Evolutionary conservation across 805 yeast species (phyloP).

Genomic region (Starmerella stellata): DNA sequence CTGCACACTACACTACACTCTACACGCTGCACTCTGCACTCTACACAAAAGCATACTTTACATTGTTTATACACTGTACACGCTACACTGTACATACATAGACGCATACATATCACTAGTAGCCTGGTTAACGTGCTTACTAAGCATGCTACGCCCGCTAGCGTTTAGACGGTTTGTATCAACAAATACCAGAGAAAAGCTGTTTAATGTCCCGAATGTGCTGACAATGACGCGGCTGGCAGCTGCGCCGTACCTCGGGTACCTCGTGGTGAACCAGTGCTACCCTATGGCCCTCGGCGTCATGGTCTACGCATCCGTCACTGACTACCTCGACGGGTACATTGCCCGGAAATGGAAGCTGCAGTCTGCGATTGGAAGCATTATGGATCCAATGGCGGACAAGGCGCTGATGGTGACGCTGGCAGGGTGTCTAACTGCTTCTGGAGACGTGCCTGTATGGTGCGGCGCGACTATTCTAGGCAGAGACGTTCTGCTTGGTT

Average conservation of each 20-base stretch:
- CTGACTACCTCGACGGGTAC: conserved; percentile 83
- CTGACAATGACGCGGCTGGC: conserved; percentile 66
- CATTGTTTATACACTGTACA: no score
- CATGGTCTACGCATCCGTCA: conserved; percentile 69
- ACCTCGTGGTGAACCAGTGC: conserved; percentile 47
- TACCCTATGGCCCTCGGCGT: conserved; percentile 47
- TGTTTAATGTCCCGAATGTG: conserved; percentile 73
- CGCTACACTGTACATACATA: no score
- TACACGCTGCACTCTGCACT: no score
- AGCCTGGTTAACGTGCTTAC: no score
- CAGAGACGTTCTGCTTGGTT: conserved; percentile 55
- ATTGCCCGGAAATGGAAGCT: conserved; percentile 67
- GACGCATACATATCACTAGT: no score
- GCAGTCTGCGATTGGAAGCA: conserved; percentile 70
- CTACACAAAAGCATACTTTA: no score
- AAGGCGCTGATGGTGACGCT: conserved; percentile 74
- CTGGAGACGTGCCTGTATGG: conserved; percentile 47
- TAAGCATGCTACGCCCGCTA: background rate
- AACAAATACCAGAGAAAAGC: conserved; percentile 20
- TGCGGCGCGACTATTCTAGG: conserved; percentile 54
- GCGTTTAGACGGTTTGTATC: background rate
- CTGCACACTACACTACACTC: no score
- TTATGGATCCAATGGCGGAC: conserved; percentile 91
- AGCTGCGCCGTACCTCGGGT: conserved; percentile 73
- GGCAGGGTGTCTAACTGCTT: conserved; percentile 55